Conservation (phyloP, 73 alveolate genomes). For the Paramecium tetraurelia region DNA sequence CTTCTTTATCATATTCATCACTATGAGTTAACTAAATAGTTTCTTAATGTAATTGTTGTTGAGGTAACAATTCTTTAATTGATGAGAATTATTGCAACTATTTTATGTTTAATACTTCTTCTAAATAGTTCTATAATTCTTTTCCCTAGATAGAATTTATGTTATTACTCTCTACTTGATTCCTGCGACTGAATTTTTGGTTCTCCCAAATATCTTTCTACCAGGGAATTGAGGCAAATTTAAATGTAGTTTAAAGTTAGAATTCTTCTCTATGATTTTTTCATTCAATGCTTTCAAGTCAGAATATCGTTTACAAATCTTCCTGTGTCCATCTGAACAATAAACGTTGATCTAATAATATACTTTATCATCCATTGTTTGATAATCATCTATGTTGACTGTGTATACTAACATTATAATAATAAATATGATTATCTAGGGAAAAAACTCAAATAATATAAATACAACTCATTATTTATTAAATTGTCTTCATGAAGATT, state of each 20-base stretch:
- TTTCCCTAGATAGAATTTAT: not conserved
- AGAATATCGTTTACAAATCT: not conserved
- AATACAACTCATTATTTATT: not conserved
- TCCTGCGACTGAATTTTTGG: not conserved
- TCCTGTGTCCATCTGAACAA: not conserved
- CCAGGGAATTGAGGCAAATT: not conserved
- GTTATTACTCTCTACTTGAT: not conserved
- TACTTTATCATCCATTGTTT: not conserved
- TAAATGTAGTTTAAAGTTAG: not conserved
- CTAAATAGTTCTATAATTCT: not conserved
- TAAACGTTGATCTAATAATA: not conserved
- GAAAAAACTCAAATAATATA: not conserved
- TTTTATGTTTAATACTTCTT: not conserved
- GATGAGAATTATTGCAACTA: not conserved
- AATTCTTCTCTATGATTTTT: not conserved
- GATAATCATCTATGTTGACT: not conserved
- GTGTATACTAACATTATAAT: not conserved
- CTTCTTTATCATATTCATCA: constrained; percentile 12
- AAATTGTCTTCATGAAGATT: not conserved
- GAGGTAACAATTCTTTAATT: not conserved
- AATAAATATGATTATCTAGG: not conserved
- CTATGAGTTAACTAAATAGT: not conserved
- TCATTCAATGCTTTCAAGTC: not conserved
- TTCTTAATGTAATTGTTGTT: not conserved
- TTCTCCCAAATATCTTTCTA: constrained; percentile 1